These are phyloP conservation scores for Solanum gracilifrons DNA, from an alignment of 257 asterid species.

Conservation along the genomic window DNA sequence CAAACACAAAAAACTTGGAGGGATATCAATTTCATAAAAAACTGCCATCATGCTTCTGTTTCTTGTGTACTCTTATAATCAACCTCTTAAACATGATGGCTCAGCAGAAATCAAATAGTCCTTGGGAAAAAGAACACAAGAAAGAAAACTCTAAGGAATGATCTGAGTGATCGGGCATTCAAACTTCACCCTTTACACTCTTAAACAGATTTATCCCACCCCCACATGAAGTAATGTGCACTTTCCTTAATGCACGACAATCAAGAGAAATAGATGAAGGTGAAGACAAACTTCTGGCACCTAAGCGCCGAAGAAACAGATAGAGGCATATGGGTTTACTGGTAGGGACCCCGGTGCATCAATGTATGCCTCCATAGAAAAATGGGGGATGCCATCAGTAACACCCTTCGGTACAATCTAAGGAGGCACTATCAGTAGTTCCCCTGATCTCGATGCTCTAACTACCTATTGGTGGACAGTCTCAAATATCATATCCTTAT, in stretches of 20 bases:
- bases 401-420: too few species aligned
- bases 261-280: not conserved
- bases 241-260: not conserved
- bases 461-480: too few species aligned
- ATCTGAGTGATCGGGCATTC: not conserved
- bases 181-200: not conserved
- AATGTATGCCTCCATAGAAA: too few species aligned
- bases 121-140: too few species aligned
- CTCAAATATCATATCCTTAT: too few species aligned
- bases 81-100: not conserved
- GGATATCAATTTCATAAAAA: too few species aligned
- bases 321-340: not conserved
- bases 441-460: too few species aligned
- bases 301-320: not conserved
- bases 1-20: not conserved
- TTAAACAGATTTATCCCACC: not conserved
- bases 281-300: too few species aligned
- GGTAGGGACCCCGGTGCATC: not conserved
- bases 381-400: too few species aligned
- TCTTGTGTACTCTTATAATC: not conserved
- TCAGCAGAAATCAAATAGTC: too few species aligned
- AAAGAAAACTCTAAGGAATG: not conserved
- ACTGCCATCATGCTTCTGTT: not conserved
- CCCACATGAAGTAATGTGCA: not conserved
- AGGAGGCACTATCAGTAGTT: too few species aligned